Conservation (phyloP, 352 stramenopile genomes). For the Phytopythium litorale region DNA sequence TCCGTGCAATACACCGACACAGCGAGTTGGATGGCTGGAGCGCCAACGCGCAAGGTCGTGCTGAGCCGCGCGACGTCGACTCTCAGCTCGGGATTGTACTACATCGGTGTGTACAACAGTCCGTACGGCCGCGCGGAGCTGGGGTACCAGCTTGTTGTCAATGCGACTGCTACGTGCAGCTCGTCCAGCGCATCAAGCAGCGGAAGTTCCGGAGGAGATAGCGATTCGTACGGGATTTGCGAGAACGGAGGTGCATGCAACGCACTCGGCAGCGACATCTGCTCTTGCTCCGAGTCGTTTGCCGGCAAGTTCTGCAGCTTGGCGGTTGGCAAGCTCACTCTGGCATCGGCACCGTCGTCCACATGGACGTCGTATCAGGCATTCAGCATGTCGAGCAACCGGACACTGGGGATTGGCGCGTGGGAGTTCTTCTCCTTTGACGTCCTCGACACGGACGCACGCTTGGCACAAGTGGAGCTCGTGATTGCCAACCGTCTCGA, state of each 20-base stretch:
- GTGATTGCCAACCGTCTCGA: constrained; percentile 40
- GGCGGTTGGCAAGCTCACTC: constrained; percentile 10
- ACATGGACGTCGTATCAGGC: constrained; percentile 19
- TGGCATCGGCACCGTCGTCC: constrained; percentile 3
- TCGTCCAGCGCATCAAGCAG: constrained; percentile 6
- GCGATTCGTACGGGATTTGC: constrained; percentile 30
- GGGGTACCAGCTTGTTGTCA: constrained; percentile 48
- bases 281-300: constrained; percentile 32
- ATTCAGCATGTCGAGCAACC: constrained; percentile 18
- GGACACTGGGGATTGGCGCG: constrained; percentile 33
- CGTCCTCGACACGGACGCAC: constrained; percentile 34
- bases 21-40: constrained; percentile 38
- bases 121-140: constrained; percentile 50
- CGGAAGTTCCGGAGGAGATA: not conserved
- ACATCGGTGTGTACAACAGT: constrained; percentile 71
- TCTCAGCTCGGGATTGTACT: constrained; percentile 69
- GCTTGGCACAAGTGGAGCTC: constrained; percentile 43
- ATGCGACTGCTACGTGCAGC: constrained; percentile 43
- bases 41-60: constrained; percentile 44
- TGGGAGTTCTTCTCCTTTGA: constrained; percentile 74
- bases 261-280: constrained; percentile 41
- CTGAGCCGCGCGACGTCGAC: constrained; percentile 55
- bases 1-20: constrained; percentile 53
- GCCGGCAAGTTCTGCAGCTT: constrained; percentile 48
- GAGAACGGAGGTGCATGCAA: constrained; percentile 46